Conservation (phyloP, 345 rosid genomes). For the Chamaenerion angustifolium region DNA sequence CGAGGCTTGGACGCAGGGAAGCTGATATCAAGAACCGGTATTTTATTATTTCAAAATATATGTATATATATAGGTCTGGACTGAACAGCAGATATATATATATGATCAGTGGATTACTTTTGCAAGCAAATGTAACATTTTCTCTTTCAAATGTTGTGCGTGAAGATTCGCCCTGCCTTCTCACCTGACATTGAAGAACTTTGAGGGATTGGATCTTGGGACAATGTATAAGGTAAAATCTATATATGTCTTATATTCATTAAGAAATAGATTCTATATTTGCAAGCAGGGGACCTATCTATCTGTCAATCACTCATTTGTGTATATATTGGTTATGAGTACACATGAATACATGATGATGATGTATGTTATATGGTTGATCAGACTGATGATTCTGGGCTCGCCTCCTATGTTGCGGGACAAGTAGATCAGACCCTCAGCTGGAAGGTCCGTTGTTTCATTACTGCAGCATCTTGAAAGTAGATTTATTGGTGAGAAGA, state of each 20-base stretch:
- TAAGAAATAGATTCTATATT: not conserved
- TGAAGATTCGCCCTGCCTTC: slow-evolving; percentile 67
- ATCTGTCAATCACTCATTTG: no score
- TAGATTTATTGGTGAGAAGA: no score
- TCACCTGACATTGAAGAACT: slow-evolving; percentile 67
- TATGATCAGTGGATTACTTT: no score
- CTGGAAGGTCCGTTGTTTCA: slow-evolving; percentile 53
- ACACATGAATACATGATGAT: no score
- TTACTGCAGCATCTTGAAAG: not conserved
- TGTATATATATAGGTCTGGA: no score
- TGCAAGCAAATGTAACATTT: slow-evolving; percentile 4
- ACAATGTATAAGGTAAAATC: slow-evolving; percentile 54
- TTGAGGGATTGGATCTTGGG: slow-evolving; percentile 76
- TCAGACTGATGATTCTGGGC: slow-evolving; percentile 76
- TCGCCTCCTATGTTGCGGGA: slow-evolving; percentile 81
- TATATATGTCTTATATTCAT: not conserved
- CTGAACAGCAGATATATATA: no score
- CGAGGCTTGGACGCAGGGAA: slow-evolving; percentile 90
- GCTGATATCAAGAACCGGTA: slow-evolving; percentile 93
- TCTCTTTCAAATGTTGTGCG: not conserved
- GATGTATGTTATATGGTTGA: slow-evolving; percentile 4
- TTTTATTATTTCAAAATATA: no score
- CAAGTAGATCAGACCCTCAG: slow-evolving; percentile 71
- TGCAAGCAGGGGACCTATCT: no score
- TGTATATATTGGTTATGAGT: no score